Evolutionary conservation across 176 grass and related monocot species (phyloP).

Genomic region (Elaeis guineensis): DNA sequence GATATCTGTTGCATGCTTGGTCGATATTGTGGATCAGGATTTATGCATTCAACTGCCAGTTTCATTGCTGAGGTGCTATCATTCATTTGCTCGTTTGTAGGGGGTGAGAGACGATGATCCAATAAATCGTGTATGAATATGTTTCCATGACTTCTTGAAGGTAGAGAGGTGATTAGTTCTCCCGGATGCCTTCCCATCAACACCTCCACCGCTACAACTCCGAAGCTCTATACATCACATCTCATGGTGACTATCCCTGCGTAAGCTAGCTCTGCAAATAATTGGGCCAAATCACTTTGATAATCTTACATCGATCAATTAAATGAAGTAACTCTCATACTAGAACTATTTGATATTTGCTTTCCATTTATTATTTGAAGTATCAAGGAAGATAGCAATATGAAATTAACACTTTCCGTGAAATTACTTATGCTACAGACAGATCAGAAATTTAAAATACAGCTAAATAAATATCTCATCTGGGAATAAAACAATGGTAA

Average conservation of each 20-base stretch:
- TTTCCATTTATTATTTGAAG: too few species aligned
- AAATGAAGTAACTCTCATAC: too few species aligned
- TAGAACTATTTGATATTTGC: too few species aligned
- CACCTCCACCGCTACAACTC: conserved; percentile 1
- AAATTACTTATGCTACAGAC: too few species aligned
- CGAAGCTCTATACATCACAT: conserved; percentile 7
- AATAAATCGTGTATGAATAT: background rate
- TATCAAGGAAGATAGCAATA: too few species aligned
- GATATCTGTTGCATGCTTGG: background rate
- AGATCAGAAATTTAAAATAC: too few species aligned
- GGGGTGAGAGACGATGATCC: background rate
- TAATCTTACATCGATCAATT: too few species aligned
- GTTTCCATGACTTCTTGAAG: background rate
- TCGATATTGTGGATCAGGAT: background rate
- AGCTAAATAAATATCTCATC: too few species aligned
- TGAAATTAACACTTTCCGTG: too few species aligned
- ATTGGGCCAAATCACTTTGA: too few species aligned
- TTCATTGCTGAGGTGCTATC: background rate
- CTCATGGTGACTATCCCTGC: background rate
- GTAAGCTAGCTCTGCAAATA: conserved; percentile 7
- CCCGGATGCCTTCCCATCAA: conserved; percentile 1
- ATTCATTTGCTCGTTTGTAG: background rate
- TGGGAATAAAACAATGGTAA: too few species aligned
- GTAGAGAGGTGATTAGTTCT: background rate
- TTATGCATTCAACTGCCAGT: background rate